Evolutionary conservation across 345 rosid genomes (phyloP).

Genomic region (Mallotus nudiflorus): DNA sequence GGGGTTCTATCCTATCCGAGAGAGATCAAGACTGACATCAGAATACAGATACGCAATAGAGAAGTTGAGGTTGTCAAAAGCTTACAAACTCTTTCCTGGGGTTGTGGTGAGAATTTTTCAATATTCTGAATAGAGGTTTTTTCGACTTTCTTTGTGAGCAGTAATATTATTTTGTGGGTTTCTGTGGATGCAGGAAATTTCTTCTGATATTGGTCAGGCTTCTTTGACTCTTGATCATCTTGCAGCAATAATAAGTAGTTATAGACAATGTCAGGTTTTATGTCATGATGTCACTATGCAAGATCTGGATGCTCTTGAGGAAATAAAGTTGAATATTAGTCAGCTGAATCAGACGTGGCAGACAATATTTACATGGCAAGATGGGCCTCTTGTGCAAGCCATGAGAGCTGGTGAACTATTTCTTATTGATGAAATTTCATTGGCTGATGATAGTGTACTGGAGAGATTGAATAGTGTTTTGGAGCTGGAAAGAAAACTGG

Average conservation of each 20-base stretch:
- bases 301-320: constrained; percentile 55
- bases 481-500: constrained; percentile 90
- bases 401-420: constrained; percentile 85
- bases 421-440: constrained; percentile 93
- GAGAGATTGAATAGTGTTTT: constrained; percentile 92
- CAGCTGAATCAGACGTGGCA: constrained; percentile 75
- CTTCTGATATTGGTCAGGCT: constrained; percentile 66
- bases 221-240: constrained; percentile 52
- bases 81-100: constrained; percentile 34
- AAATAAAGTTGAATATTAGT: constrained; percentile 50
- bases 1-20: constrained; percentile 93
- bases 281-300: constrained; percentile 32
- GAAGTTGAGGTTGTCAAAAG: constrained; percentile 56
- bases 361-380: constrained; percentile 88
- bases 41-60: constrained; percentile 54
- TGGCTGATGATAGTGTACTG: constrained; percentile 97
- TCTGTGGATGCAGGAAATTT: constrained; percentile 49
- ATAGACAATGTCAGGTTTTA: constrained; percentile 43
- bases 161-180: constrained; percentile 16
- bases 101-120: constrained; percentile 41
- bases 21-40: constrained; percentile 65
- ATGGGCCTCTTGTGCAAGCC: constrained; percentile 93
- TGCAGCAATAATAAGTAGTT: constrained; percentile 35
- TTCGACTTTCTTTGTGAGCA: constrained; percentile 13
- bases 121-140: neutral